Evolutionary conservation across 805 yeast species (phyloP).

Genomic region (Naumovozyma baii): DNA sequence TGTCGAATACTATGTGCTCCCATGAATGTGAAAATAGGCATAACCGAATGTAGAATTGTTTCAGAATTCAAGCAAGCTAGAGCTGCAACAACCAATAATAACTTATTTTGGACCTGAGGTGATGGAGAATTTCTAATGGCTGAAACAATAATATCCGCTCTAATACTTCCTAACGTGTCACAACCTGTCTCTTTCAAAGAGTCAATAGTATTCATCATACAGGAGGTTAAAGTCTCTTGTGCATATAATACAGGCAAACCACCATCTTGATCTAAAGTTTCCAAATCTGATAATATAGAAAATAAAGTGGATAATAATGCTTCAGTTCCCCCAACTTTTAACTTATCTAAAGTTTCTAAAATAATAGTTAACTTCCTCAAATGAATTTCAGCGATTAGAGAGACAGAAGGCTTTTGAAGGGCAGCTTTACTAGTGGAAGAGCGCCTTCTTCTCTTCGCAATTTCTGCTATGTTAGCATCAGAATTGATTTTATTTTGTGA

Average conservation of each 20-base stretch:
- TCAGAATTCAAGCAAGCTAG: slow-evolving; percentile 87
- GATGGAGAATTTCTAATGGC: slow-evolving; percentile 82
- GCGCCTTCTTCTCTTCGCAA: slow-evolving; percentile 65
- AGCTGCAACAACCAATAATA: slow-evolving; percentile 75
- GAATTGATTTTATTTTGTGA: slow-evolving; percentile 49
- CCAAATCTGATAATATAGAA: slow-evolving; percentile 60
- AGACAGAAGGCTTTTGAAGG: slow-evolving; percentile 58
- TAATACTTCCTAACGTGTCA: slow-evolving; percentile 53
- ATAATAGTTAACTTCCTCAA: slow-evolving; percentile 67
- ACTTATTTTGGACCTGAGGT: slow-evolving; percentile 89
- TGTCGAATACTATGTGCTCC: slow-evolving; percentile 95
- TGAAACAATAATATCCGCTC: slow-evolving; percentile 86
- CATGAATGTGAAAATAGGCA: slow-evolving; percentile 99
- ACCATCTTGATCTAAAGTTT: slow-evolving; percentile 82
- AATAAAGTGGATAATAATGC: slow-evolving; percentile 44
- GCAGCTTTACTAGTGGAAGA: slow-evolving; percentile 70
- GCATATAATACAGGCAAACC: slow-evolving; percentile 84
- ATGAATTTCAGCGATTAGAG: slow-evolving; percentile 67
- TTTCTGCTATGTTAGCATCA: slow-evolving; percentile 31
- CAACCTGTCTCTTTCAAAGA: slow-evolving; percentile 36
- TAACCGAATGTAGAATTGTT: slow-evolving; percentile 83
- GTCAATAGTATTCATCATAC: slow-evolving; percentile 64
- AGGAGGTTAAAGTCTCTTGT: slow-evolving; percentile 81
- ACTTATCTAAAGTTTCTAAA: slow-evolving; percentile 65
- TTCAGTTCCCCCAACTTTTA: slow-evolving; percentile 29